These are phyloP conservation scores for Trichophyton mentagrophytes DNA, from an alignment of 2,329 filamentous ascomycete genomes.

Conservation along the genomic window DNA sequence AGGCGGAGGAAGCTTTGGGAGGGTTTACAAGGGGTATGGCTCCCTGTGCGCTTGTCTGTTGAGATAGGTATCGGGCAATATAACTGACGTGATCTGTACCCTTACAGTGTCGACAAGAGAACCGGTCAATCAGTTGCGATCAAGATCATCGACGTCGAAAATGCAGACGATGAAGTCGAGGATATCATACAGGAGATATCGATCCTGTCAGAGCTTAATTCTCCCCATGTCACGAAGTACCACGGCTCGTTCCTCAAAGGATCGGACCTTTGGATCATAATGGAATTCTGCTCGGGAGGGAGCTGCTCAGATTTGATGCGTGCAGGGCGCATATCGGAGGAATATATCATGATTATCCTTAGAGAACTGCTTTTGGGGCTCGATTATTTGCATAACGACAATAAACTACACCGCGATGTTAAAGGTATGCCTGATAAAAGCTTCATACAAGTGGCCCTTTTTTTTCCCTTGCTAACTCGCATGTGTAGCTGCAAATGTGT, in stretches of 20 bases:
- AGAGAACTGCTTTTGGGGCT: conserved; percentile 78
- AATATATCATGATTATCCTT: conserved; percentile 93
- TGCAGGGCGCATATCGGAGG: conserved; percentile 77
- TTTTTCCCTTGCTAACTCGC: conserved; percentile 3
- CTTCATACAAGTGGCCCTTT: not conserved
- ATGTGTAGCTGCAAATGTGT: conserved; percentile 68
- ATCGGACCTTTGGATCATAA: conserved; percentile 96
- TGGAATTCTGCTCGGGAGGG: conserved; percentile 96
- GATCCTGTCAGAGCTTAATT: conserved; percentile 90
- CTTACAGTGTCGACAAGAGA: conserved; percentile 68
- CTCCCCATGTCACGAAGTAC: conserved; percentile 93
- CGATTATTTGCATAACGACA: conserved; percentile 86
- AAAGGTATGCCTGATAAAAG: conserved; percentile 52
- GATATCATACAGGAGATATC: conserved; percentile 99
- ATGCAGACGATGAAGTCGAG: conserved; percentile 96
- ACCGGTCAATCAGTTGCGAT: conserved; percentile 92
- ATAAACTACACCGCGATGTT: conserved; percentile 92
- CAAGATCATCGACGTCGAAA: conserved; percentile 97
- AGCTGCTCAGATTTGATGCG: conserved; percentile 95
- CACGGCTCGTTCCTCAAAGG: conserved; percentile 94
- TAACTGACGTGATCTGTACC: conserved; percentile 3
- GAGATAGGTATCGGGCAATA: not conserved
- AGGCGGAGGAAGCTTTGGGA: conserved; percentile 96
- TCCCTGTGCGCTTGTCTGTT: conserved; percentile 1
- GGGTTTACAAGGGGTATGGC: conserved; percentile 88